Percentiles rank a stretch among this genome's conserved stretches.
These are phyloP conservation scores for Aspergillus viridinutans DNA, from an alignment of 2,329 filamentous ascomycete species.

Conservation along the genomic window DNA sequence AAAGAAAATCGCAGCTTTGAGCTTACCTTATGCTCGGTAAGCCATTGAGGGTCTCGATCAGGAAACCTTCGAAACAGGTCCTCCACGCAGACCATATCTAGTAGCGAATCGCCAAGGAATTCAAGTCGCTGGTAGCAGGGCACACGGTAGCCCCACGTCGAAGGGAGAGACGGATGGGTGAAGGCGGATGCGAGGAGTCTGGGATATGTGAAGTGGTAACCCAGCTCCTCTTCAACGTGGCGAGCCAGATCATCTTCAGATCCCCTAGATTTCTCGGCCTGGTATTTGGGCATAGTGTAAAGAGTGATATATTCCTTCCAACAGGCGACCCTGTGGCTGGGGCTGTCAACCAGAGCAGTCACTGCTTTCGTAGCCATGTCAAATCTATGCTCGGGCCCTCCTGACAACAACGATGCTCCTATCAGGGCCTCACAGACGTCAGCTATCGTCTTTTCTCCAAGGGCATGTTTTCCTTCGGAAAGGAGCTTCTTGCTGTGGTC, in stretches of 20 bases:
- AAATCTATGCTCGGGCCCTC: constrained; percentile 49
- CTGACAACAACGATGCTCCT: constrained; percentile 68
- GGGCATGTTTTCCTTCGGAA: constrained; percentile 51
- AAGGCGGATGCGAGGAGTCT: constrained; percentile 79
- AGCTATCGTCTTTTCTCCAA: constrained; percentile 86
- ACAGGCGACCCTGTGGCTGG: constrained; percentile 63
- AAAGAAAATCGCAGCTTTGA: background rate
- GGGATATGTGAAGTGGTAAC: constrained; percentile 69
- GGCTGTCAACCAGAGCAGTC: constrained; percentile 59
- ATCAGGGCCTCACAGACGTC: constrained; percentile 95
- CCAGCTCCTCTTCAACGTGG: constrained; percentile 57
- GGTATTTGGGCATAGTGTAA: constrained; percentile 69
- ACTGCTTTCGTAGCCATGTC: constrained; percentile 59
- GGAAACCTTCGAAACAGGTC: constrained; percentile 75
- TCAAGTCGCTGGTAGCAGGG: constrained; percentile 89
- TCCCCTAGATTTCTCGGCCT: constrained; percentile 58
- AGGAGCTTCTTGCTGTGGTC: constrained; percentile 47
- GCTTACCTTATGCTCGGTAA: constrained; percentile 82
- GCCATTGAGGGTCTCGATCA: constrained; percentile 83
- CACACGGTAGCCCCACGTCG: constrained; percentile 64
- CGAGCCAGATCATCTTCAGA: constrained; percentile 64
- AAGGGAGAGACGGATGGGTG: constrained; percentile 77
- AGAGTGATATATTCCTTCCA: constrained; percentile 70
- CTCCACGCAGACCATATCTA: constrained; percentile 81
- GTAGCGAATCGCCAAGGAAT: constrained; percentile 82